Conservation (phyloP, 1,284 basidiomycete genomes). For the Hymenochaete sp. region DNA sequence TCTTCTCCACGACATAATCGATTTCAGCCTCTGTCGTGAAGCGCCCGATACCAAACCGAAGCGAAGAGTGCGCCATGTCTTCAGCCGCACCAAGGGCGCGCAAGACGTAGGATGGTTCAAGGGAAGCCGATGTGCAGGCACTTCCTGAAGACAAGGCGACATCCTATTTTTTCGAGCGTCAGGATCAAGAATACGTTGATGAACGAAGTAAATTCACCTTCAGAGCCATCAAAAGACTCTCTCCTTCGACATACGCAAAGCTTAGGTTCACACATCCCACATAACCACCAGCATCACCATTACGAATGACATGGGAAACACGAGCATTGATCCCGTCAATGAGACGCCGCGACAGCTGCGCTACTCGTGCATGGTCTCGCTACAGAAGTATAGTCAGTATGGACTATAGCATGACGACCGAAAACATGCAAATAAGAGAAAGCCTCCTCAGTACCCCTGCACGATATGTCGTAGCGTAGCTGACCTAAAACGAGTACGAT, state of each 20-base stretch:
- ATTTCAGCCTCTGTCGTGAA: conserved; percentile 98
- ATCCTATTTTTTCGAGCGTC: no score
- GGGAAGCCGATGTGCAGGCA: conserved; percentile 95
- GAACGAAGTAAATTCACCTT: conserved; percentile 70
- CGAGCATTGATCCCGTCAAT: conserved; percentile 74
- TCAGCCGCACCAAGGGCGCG: conserved; percentile 95
- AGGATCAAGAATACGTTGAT: background rate
- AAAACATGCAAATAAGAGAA: background rate
- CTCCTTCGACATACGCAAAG: conserved; percentile 96
- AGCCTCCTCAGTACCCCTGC: conserved; percentile 81
- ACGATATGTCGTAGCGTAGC: conserved; percentile 56
- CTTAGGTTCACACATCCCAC: conserved; percentile 92
- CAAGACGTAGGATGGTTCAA: conserved; percentile 97
- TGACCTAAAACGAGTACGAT: conserved; percentile 25
- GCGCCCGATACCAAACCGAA: conserved; percentile 95
- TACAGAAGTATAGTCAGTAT: conserved; percentile 27
- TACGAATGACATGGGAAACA: conserved; percentile 88
- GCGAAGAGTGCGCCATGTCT: conserved; percentile 97
- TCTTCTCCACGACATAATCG: conserved; percentile 89
- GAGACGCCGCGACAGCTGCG: conserved; percentile 73
- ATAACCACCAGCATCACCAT: conserved; percentile 86
- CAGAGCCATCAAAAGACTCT: conserved; percentile 95
- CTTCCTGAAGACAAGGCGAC: conserved; percentile 96
- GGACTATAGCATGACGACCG: conserved; percentile 1
- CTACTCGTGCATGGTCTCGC: conserved; percentile 80